Conservation (phyloP, 2,329 filamentous ascomycete species). For the Cordyceps javanica region DNA sequence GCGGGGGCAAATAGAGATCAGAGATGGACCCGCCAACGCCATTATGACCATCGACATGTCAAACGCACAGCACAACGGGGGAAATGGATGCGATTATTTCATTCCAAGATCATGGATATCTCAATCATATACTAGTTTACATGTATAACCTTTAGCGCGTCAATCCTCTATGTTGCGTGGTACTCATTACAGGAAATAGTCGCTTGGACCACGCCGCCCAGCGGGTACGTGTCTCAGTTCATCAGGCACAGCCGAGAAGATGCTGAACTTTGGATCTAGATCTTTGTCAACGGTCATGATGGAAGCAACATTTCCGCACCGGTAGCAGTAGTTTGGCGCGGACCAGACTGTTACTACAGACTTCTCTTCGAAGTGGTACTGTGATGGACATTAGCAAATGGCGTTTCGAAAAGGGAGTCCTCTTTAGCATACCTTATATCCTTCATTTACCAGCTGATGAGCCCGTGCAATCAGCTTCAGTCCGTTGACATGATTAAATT, state of each 20-base stretch:
- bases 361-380: slow-evolving; percentile 92
- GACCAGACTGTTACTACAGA: slow-evolving; percentile 98
- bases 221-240: slow-evolving; percentile 75
- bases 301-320: slow-evolving; percentile 93
- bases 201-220: slow-evolving; percentile 58
- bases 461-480: slow-evolving; percentile 93
- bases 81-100: slow-evolving; percentile 15
- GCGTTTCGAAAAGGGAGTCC: neutral
- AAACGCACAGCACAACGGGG: too few species aligned
- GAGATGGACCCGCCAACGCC: neutral
- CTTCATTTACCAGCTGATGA: slow-evolving; percentile 98
- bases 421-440: slow-evolving; percentile 68
- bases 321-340: slow-evolving; percentile 90
- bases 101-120: slow-evolving; percentile 34
- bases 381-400: neutral
- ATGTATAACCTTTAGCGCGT: slow-evolving; percentile 25
- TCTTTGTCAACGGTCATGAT: slow-evolving; percentile 89
- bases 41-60: too few species aligned
- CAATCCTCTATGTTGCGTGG: slow-evolving; percentile 1
- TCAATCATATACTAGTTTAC: slow-evolving; percentile 37
- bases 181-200: slow-evolving; percentile 58
- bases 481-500: slow-evolving; percentile 95
- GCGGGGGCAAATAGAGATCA: neutral
- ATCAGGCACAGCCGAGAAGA: slow-evolving; percentile 84
- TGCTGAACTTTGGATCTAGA: slow-evolving; percentile 84